phyloP scores from a whole-genome alignment of 208 protist species.

The Angomonas desouzai region DNA sequence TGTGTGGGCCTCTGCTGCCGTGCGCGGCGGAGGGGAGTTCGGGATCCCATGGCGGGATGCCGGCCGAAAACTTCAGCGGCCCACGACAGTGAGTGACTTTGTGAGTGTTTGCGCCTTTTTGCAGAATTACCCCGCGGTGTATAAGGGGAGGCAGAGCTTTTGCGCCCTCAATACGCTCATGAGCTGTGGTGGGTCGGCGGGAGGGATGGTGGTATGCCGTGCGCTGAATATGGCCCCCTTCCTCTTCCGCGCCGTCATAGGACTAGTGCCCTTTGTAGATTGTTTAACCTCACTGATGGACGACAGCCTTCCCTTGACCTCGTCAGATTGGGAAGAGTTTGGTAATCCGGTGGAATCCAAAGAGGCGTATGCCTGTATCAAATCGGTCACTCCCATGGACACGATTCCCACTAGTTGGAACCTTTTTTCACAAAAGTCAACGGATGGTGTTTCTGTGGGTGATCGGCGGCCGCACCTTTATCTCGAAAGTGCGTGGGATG shows the following conservation, averaged over 20 bases:
- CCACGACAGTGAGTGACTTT: slow-evolving; percentile 83
- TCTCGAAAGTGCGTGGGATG: slow-evolving; percentile 52
- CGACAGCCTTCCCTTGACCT: slow-evolving; percentile 59
- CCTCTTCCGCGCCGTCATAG: slow-evolving; percentile 49
- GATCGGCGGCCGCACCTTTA: slow-evolving; percentile 39
- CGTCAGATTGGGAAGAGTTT: slow-evolving; percentile 86
- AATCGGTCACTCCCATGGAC: slow-evolving; percentile 68
- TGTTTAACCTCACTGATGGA: slow-evolving; percentile 82
- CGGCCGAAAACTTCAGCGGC: slow-evolving; percentile 45
- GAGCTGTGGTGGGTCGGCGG: slow-evolving; percentile 68
- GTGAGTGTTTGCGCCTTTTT: slow-evolving; percentile 57
- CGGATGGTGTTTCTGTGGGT: background rate
- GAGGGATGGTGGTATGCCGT: slow-evolving; percentile 77
- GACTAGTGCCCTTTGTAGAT: slow-evolving; percentile 87
- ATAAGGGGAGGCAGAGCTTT: background rate
- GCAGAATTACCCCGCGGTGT: slow-evolving; percentile 21
- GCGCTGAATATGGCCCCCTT: slow-evolving; percentile 58
- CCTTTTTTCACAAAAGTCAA: background rate
- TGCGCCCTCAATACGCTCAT: slow-evolving; percentile 21
- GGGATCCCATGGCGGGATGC: slow-evolving; percentile 68
- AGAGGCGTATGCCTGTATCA: slow-evolving; percentile 60
- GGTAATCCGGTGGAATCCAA: slow-evolving; percentile 72
- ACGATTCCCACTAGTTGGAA: slow-evolving; percentile 32
- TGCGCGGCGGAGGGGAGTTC: slow-evolving; percentile 89
- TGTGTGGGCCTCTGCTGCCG: slow-evolving; percentile 58